phyloP scores from a whole-genome alignment of 805 yeast genomes.

The Lipomyces orientalis region DNA sequence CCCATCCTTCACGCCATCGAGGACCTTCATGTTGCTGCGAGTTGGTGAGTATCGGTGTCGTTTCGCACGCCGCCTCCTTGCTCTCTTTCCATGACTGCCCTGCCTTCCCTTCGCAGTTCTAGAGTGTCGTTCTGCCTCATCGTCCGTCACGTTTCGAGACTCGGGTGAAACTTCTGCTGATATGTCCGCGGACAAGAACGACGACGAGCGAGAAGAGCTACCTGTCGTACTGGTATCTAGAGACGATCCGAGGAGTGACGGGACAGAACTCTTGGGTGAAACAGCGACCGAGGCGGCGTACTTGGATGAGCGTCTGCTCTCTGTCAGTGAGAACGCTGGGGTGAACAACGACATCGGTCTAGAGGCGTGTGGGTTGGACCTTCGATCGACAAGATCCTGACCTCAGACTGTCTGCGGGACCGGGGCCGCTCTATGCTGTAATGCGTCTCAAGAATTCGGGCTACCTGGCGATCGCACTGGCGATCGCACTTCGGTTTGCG shows the following conservation, averaged over 20 bases:
- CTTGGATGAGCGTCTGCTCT: neutral
- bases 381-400: neutral
- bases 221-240: neutral
- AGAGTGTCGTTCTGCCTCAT: neutral
- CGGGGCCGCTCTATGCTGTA: neutral
- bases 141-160: neutral
- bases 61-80: slow-evolving; percentile 1
- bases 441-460: neutral
- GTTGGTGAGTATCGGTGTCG: neutral
- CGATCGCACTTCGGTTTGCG: neutral
- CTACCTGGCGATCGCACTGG: neutral
- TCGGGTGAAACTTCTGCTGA: neutral
- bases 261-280: neutral
- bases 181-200: neutral
- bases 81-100: neutral
- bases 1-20: slow-evolving; percentile 38
- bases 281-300: neutral
- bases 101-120: neutral
- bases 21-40: slow-evolving; percentile 14
- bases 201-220: slow-evolving; percentile 1
- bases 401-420: slow-evolving; percentile 1
- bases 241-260: neutral
- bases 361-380: neutral
- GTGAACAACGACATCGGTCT: slow-evolving; percentile 9
- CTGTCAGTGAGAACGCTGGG: slow-evolving; percentile 4